Evolutionary conservation across 495 filamentous ascomycete genomes (phyloP), one percentile per base, ranked within the genome.

Genomic region (Diplogelasinospora grovesii): DNA sequence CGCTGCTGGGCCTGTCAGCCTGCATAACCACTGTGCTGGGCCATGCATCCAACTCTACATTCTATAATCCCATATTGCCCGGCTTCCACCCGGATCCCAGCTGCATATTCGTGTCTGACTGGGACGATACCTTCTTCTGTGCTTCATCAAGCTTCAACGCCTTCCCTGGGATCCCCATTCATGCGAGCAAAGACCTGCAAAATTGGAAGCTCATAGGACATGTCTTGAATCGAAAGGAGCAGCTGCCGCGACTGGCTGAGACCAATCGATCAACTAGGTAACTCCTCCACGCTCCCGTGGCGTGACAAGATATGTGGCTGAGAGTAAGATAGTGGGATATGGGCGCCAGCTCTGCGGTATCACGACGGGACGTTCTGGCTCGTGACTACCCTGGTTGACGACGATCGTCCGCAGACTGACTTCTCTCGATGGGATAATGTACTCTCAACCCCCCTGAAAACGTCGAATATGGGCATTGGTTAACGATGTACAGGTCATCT

Each of bases 21-120:
- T 22, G 29, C 11, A 25, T 34, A 11, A 25, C 25, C n/a, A 32
- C 39, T 9, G 40, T 44, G 1, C 26, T 28, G 30, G 48, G 39
- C 5, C 36, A 45, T 41, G 29, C 5, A 13, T 8, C 30, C 13
- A 61, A 65, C 28, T 65, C 63, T 6, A 63, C 64, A 5, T 64
- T 64, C 39, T 49, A 53, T 33, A 76, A 78, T 48, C 74, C 74
- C 9, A 73, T 76, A 38, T 45, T 76, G 7, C 72, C 72, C 0
- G 73, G 74, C 15, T 77, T 73, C 48, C 67, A 73, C 46, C 71
- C 74, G 0, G 74, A 78, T 47, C 75, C 75, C 1, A 69, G 63
- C 43, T 75, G 71, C 44, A 71, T 75, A 21, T 70, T 63, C 36
- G 68, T 75, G 4, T 46, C 57, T 1, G 65, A 74, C 20, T 63